phyloP scores from a whole-genome alignment of 2,329 filamentous ascomycete genomes.

The Monilinia aucupariae region DNA sequence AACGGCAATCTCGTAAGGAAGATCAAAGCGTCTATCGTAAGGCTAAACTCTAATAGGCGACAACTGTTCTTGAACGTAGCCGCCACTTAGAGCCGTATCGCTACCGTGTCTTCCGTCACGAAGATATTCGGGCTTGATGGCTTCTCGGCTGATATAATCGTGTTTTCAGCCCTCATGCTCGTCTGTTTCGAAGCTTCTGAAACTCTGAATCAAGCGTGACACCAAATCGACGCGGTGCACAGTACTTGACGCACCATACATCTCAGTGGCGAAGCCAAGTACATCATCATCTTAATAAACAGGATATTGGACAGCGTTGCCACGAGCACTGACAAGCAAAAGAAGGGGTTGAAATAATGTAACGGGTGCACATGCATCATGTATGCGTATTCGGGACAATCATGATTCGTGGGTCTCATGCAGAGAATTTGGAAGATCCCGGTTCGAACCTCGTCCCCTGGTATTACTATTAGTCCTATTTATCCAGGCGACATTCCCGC shows the following conservation, averaged over 20 bases:
- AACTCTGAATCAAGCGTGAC: constrained; percentile 10
- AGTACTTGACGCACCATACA: constrained; percentile 5
- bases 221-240: background rate
- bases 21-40: constrained; percentile 4
- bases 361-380: constrained; percentile 9
- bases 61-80: background rate
- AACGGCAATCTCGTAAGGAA: background rate
- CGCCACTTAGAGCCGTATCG: background rate
- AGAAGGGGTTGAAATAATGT: constrained; percentile 6
- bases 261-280: background rate
- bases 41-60: background rate
- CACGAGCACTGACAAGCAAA: constrained; percentile 13
- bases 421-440: background rate
- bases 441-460: background rate
- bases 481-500: background rate
- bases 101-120: background rate
- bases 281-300: background rate
- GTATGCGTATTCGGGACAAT: constrained; percentile 2
- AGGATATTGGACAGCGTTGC: constrained; percentile 11
- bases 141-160: constrained; percentile 4
- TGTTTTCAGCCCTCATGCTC: constrained; percentile 4
- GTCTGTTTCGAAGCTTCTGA: constrained; percentile 17
- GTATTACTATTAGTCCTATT: background rate
- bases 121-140: background rate
- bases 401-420: background rate